Evolutionary conservation across 1,139 yeast genomes (phyloP), one percentile per base, ranked within the genome.

Genomic region (Lodderomyces parapsilosis): DNA sequence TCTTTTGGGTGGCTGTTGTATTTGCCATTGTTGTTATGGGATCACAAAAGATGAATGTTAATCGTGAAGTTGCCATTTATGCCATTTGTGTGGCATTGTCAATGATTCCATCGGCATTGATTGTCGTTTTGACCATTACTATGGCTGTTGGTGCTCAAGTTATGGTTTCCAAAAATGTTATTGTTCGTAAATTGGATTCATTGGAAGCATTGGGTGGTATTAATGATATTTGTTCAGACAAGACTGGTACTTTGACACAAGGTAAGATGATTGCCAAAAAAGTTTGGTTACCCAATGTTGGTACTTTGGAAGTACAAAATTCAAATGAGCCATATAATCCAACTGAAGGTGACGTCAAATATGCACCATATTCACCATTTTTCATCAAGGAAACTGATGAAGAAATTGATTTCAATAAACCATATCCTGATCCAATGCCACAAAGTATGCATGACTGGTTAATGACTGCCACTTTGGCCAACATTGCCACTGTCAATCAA

Each of bases 111-210:
- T 86, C 91, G 3, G 82, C 91, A 1, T 72, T 86, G 53, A 83
- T 86, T 46, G 94, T 86, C 33, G 94, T 86, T 17, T 74, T 86
- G 48, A 86, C 94, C 13, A 86, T 86, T 49, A 86, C 94, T 4
- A 86, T 86, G 93, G 91, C 94, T 6, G 84, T 85, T 48, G 94
- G 94, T 19, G 86, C 94, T 31, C 84, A 83, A 53, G 85, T 81
- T 13, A 86, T 86, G 94, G 85, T 82, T 34, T 62, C 66, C 39
- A 76, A 83, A 55, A 71, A 84, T 56, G 94, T 86, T 30, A 82
- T 86, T 63, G 90, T 86, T 15, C 74, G 94, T 56, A 86, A 83
- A 54, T 71, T 86, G 47, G 93, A 86, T 57, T 84, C 94, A 2
- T 71, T 86, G 39, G 94, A 86, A 59, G 90, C 90, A 20, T 70